phyloP scores from a whole-genome alignment of 495 filamentous ascomycete species.

The Thozetella sp. region DNA sequence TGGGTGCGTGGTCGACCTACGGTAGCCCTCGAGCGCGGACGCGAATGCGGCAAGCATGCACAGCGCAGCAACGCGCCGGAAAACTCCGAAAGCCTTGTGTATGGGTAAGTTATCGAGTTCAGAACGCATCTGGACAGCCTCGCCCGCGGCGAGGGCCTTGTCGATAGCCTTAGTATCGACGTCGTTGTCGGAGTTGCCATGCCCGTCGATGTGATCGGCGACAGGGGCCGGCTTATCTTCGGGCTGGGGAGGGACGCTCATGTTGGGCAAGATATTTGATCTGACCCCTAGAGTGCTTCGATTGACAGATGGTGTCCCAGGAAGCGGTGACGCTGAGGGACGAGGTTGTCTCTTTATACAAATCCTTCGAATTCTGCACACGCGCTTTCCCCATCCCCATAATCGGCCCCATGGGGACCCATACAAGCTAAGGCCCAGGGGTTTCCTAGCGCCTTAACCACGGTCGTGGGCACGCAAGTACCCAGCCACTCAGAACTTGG shows the following conservation, averaged over 20 bases:
- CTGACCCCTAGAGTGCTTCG: constrained; percentile 2
- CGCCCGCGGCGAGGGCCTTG: constrained; percentile 1
- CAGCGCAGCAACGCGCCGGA: constrained; percentile 1
- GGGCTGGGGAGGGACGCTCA: neutral
- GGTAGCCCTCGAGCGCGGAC: constrained; percentile 7
- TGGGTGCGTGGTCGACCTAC: neutral
- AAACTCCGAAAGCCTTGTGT: constrained; percentile 1
- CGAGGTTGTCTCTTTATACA: constrained; percentile 2
- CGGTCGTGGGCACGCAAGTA: too few species aligned
- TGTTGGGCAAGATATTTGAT: neutral
- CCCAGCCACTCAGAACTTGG: too few species aligned
- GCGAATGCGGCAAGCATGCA: constrained; percentile 6
- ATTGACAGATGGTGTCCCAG: neutral
- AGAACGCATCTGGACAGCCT: constrained; percentile 6
- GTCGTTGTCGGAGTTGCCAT: neutral
- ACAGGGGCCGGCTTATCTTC: constrained; percentile 1
- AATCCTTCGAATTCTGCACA: neutral
- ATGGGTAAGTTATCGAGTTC: constrained; percentile 5
- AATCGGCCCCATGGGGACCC: neutral
- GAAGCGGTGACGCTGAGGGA: neutral
- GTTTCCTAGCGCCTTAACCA: too few species aligned
- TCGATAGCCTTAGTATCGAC: constrained; percentile 5
- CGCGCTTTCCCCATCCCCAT: constrained; percentile 1
- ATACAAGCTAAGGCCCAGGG: neutral
- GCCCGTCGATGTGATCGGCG: neutral